phyloP scores from a whole-genome alignment of 305 asterid species.

The Fraxinus sp. region DNA sequence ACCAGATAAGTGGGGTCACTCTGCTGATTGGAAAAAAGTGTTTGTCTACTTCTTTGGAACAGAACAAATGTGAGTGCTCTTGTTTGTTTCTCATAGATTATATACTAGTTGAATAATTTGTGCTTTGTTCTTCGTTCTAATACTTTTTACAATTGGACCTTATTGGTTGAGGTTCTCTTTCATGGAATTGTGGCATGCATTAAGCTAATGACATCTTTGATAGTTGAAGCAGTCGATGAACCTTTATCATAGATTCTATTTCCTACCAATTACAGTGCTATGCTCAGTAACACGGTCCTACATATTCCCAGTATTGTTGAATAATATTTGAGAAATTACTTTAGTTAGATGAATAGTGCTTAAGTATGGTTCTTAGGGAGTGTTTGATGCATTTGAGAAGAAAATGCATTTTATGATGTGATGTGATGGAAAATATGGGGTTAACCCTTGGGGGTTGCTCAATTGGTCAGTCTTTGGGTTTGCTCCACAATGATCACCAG shows the following conservation, averaged over 20 bases:
- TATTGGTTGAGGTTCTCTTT: neutral
- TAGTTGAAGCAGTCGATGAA: neutral
- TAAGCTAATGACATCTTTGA: neutral
- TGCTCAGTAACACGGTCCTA: neutral
- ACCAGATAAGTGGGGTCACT: constrained; percentile 81
- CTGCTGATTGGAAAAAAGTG: constrained; percentile 77
- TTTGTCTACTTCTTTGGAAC: constrained; percentile 84
- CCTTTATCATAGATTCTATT: neutral
- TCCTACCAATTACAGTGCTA: neutral
- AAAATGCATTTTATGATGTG: neutral
- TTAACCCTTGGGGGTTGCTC: no score
- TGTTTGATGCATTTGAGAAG: neutral
- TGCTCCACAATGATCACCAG: no score
- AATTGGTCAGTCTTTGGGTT: no score
- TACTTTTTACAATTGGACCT: neutral
- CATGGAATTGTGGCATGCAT: neutral
- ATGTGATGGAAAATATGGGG: neutral
- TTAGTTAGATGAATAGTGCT: neutral
- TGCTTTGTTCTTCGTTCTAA: neutral
- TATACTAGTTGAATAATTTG: neutral
- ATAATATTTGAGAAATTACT: neutral
- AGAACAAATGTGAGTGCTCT: constrained; percentile 73
- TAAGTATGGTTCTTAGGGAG: neutral
- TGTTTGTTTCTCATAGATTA: constrained; percentile 3
- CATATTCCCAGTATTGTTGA: neutral